Percentiles rank a stretch among this genome's conserved stretches.
phyloP scores from a whole-genome alignment of 129 eudicot genomes.

The Flaveria trinervia region DNA sequence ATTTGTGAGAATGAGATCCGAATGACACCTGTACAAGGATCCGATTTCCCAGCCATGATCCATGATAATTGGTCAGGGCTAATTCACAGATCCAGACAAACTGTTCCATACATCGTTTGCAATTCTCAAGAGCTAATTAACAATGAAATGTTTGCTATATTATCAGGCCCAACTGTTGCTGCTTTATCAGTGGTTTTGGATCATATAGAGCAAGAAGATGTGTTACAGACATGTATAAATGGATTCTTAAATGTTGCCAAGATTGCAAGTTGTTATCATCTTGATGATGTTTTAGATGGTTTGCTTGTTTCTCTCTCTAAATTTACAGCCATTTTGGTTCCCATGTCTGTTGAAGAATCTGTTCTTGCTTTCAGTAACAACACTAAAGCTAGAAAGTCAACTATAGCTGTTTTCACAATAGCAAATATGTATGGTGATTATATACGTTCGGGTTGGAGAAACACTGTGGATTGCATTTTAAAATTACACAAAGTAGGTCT shows the following conservation, averaged over 20 bases:
- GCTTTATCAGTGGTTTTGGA: slow-evolving; percentile 73
- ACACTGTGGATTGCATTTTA: slow-evolving; percentile 65
- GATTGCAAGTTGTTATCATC: slow-evolving; percentile 51
- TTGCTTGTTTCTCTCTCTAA: slow-evolving; percentile 67
- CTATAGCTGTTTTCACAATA: slow-evolving; percentile 64
- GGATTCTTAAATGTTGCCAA: slow-evolving; percentile 64
- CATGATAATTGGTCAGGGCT: slow-evolving; percentile 71
- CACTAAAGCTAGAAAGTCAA: slow-evolving; percentile 60
- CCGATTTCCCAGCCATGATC: slow-evolving; percentile 40
- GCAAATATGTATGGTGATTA: slow-evolving; percentile 71
- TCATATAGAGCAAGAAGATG: slow-evolving; percentile 68
- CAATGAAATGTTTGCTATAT: slow-evolving; percentile 61
- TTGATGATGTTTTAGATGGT: slow-evolving; percentile 63
- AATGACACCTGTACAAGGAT: slow-evolving; percentile 54
- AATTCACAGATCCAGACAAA: slow-evolving; percentile 52
- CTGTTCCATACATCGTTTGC: slow-evolving; percentile 50
- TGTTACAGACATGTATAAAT: slow-evolving; percentile 58
- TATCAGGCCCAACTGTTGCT: slow-evolving; percentile 78
- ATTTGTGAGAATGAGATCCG: slow-evolving; percentile 71
- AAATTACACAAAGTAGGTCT: slow-evolving; percentile 69
- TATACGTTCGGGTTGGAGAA: slow-evolving; percentile 73
- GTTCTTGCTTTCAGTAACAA: slow-evolving; percentile 56
- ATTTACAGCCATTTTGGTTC: slow-evolving; percentile 59
- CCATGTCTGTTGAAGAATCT: slow-evolving; percentile 52
- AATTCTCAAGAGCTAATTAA: slow-evolving; percentile 52